These are phyloP conservation scores for Aspergillus quadrilineatus DNA, from an alignment of 2,329 filamentous ascomycete species.

Conservation along the genomic window DNA sequence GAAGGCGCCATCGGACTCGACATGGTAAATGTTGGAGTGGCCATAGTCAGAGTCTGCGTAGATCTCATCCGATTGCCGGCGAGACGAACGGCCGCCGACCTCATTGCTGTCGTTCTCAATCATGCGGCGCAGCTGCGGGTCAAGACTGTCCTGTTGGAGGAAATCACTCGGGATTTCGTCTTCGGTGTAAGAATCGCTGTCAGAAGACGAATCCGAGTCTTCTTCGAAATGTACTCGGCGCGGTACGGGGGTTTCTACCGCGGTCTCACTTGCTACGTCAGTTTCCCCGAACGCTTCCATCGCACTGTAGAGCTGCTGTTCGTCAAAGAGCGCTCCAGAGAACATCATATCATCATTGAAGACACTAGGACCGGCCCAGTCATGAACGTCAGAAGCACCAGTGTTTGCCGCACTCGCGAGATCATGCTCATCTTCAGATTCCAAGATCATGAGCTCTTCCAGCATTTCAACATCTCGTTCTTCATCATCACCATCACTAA, in stretches of 20 bases:
- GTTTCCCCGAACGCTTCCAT: constrained; percentile 41
- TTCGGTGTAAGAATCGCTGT: constrained; percentile 53
- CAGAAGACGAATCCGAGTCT: constrained; percentile 62
- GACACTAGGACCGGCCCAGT: constrained; percentile 57
- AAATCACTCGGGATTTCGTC: constrained; percentile 77
- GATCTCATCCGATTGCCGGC: constrained; percentile 39
- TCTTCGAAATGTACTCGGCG: constrained; percentile 70
- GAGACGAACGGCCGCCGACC: constrained; percentile 28
- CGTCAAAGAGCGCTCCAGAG: constrained; percentile 42
- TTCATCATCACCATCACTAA: constrained; percentile 77
- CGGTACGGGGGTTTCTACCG: constrained; percentile 44
- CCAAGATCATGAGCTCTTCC: constrained; percentile 73
- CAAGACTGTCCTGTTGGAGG: constrained; percentile 70
- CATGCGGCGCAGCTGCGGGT: constrained; percentile 69
- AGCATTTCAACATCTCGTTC: constrained; percentile 73
- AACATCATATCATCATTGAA: constrained; percentile 45
- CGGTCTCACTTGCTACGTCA: constrained; percentile 35
- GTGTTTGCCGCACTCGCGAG: constrained; percentile 25
- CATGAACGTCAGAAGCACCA: constrained; percentile 26
- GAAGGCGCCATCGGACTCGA: constrained; percentile 47
- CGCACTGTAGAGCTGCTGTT: constrained; percentile 42
- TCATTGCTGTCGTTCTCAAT: constrained; percentile 64
- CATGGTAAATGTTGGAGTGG: constrained; percentile 43
- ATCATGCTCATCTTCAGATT: constrained; percentile 39
- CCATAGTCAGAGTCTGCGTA: constrained; percentile 41